Percentiles rank a stretch among this genome's conserved stretches.
These are phyloP conservation scores for Fusarium anguioides DNA, from an alignment of 2,329 filamentous ascomycete genomes.

Conservation along the genomic window DNA sequence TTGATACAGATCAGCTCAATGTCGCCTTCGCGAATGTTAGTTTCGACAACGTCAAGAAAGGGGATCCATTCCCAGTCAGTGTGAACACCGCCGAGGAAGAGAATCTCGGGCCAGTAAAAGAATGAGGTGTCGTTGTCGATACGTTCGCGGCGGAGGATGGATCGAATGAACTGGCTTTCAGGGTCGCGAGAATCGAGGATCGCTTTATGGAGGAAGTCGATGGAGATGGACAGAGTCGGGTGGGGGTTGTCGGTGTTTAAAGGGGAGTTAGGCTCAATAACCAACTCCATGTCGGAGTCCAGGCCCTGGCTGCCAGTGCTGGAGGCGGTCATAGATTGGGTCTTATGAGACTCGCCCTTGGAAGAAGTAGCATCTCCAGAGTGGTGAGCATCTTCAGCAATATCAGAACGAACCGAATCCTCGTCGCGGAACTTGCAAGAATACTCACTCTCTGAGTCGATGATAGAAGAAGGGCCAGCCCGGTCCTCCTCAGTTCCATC, in stretches of 20 bases:
- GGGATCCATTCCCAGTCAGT: neutral
- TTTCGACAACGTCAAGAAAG: neutral
- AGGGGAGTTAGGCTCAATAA: neutral
- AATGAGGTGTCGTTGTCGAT: neutral
- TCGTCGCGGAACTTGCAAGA: too few relatives aligned
- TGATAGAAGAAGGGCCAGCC: neutral
- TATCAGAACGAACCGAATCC: neutral
- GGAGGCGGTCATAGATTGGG: neutral
- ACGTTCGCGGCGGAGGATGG: neutral
- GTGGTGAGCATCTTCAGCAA: neutral
- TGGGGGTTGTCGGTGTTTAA: neutral
- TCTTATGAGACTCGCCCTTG: neutral
- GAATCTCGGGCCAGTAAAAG: neutral
- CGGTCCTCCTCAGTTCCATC: neutral
- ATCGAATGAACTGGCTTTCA: neutral
- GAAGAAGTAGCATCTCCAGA: neutral
- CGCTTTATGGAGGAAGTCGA: neutral
- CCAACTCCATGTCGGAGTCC: neutral
- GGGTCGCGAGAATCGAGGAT: neutral
- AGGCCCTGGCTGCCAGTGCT: rapidly evolving
- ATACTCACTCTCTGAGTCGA: neutral
- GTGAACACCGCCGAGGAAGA: neutral
- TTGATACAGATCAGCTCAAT: constrained; percentile 3
- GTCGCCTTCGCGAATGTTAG: neutral
- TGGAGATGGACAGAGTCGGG: neutral